A percentile compares a stretch with the other conserved stretches of the same genome.
phyloP scores from a whole-genome alignment of 2,329 filamentous ascomycete genomes.

The Immersiporthe knoxdaviesiana region DNA sequence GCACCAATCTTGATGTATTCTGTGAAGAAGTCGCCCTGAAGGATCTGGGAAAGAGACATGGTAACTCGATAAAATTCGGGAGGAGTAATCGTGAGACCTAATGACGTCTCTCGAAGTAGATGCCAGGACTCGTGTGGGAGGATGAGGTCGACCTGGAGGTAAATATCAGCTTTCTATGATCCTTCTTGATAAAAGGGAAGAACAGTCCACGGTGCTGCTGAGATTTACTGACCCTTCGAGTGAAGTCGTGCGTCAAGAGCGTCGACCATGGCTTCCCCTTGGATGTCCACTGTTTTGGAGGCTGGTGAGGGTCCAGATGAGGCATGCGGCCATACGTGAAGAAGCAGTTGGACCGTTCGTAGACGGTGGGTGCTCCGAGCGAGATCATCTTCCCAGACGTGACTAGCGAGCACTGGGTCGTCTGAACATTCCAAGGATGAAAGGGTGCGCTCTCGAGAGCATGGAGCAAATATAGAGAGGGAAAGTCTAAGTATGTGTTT shows the following conservation, averaged over 20 bases:
- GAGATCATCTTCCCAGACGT: conserved; percentile 47
- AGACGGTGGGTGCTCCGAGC: conserved; percentile 48
- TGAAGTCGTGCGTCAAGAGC: conserved; percentile 66
- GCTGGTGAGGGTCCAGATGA: conserved; percentile 72
- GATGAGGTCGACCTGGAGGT: conserved; percentile 66
- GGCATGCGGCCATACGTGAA: conserved; percentile 70
- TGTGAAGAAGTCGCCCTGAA: conserved; percentile 79
- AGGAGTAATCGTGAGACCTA: conserved; percentile 41
- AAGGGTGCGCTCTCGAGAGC: background rate
- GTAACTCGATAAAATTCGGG: conserved; percentile 68
- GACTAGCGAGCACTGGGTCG: background rate
- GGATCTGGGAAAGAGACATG: conserved; percentile 71
- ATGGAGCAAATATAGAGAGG: background rate
- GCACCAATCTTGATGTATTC: conserved; percentile 72
- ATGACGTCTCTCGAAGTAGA: conserved; percentile 56
- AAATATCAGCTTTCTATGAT: conserved; percentile 1
- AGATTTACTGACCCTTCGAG: conserved; percentile 61
- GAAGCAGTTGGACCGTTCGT: conserved; percentile 69
- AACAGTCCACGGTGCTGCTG: background rate
- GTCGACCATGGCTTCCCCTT: conserved; percentile 78
- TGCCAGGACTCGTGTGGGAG: conserved; percentile 67
- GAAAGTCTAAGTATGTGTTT: background rate
- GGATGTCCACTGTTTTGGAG: conserved; percentile 69
- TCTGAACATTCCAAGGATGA: background rate
- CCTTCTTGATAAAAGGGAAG: background rate